phyloP scores from a whole-genome alignment of 306 rosid species.

The Rosa persica region DNA sequence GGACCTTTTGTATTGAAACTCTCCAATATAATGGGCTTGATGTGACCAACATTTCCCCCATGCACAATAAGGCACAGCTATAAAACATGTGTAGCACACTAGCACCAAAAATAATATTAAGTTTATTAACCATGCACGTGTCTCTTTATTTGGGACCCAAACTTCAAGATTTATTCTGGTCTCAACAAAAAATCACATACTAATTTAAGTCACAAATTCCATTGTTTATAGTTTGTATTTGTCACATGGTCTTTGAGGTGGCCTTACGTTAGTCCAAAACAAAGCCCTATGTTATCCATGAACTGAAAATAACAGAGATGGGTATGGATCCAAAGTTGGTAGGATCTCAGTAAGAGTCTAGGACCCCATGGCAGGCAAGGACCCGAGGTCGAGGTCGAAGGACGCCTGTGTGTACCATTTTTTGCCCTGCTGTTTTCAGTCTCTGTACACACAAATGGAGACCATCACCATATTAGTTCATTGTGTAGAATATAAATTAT shows the following conservation, averaged over 20 bases:
- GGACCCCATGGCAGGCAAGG: background rate
- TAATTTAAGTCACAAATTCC: background rate
- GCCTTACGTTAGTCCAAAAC: background rate
- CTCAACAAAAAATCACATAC: background rate
- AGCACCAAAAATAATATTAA: background rate
- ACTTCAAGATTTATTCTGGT: background rate
- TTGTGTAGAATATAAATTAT: too few species aligned
- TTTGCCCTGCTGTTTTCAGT: background rate
- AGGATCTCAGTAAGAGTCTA: background rate
- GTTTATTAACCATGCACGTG: background rate
- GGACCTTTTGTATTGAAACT: too few species aligned
- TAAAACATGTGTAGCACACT: background rate
- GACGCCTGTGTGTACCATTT: background rate
- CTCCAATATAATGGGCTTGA: too few species aligned
- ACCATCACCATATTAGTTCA: background rate
- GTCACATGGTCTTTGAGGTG: background rate
- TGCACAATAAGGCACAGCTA: background rate
- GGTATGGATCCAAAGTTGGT: background rate
- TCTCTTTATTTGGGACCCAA: background rate
- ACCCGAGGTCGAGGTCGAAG: background rate
- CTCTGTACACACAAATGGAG: background rate
- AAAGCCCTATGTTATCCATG: background rate
- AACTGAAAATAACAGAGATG: background rate
- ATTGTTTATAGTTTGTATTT: background rate
- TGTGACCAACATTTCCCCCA: too few species aligned